Evolutionary conservation across 306 rosid genomes (phyloP).

Genomic region (Vigna mungo): DNA sequence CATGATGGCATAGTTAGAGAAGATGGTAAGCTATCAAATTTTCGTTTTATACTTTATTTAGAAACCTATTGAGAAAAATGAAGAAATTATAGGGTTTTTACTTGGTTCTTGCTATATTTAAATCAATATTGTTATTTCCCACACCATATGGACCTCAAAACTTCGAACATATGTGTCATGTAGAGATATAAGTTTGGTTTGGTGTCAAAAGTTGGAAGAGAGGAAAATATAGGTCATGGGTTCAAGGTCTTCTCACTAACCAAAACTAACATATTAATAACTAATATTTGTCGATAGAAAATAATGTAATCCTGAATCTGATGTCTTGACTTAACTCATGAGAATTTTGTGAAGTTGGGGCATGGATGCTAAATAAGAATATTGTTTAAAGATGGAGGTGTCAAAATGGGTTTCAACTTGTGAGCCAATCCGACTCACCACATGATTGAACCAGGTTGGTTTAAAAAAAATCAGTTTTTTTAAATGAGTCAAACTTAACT

Average conservation of each 20-base stretch:
- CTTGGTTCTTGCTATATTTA: conserved; percentile 15
- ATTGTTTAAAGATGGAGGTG: too few relatives aligned
- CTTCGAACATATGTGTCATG: neutral
- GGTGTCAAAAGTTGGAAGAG: too few relatives aligned
- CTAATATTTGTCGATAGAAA: too few relatives aligned
- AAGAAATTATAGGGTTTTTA: conserved; percentile 18
- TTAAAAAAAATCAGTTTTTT: too few relatives aligned
- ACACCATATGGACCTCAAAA: neutral
- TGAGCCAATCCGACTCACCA: too few relatives aligned
- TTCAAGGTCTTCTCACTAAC: too few relatives aligned
- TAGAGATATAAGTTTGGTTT: too few relatives aligned
- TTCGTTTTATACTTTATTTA: conserved; percentile 17
- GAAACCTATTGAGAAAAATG: conserved; percentile 28
- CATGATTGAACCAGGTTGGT: too few relatives aligned
- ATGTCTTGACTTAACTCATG: conserved; percentile 22
- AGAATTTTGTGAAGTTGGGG: conserved; percentile 17
- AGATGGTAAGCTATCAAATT: conserved; percentile 69
- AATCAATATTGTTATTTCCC: conserved; percentile 6
- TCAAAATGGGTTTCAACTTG: too few relatives aligned
- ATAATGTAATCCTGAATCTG: neutral
- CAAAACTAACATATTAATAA: too few relatives aligned
- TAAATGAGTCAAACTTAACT: too few relatives aligned
- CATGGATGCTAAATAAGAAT: neutral
- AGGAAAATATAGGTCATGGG: too few relatives aligned
- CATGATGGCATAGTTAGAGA: conserved; percentile 98